Base-by-base conservation (phyloP, 208 protist genomes). In the Wallacemonas collosoma region DNA sequence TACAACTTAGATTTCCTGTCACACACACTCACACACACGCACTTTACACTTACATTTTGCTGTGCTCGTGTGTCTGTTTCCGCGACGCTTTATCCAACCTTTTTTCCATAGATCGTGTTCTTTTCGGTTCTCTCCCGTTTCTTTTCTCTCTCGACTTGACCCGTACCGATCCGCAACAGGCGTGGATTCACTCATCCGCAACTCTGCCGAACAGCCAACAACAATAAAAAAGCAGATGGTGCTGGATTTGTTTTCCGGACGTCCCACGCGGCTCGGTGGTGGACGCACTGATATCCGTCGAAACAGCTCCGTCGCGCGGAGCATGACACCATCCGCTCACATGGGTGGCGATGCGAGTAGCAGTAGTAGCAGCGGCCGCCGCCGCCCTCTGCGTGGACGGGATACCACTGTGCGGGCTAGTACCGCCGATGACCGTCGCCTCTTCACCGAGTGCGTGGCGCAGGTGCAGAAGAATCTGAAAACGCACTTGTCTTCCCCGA, bases 391-490 rank as follows among this genome's bases (percentile, higher is more conserved):
- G 12, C 74, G 54, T 35, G 66, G 72, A 15, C 72, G 53, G 3
- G 60, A 65, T 41, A 65, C 60, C n/a, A 35, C 12, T 14, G 68
- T 80, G 54, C 72, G 71, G 1, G 69, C 57, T 3, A 68, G 63
- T 54, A 73, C 60, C 17, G 79, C 45, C 1, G 88, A 88, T 39
- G 85, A 91, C 45, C 81, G 79, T 38, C 53, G 79, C 12, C 87
- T 94, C 44, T 93, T 96, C 69, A 73, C 77, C 57, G 83, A 90
- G 71, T 96, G 92, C 64, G 89, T 90, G 2, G 76, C 85, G 36
- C 89, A 95, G 80, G 87, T 97, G 63, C 89, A 94, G 78, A 83
- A 85, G 8, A 88, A 91, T 73, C 76, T 97, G 12, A 95, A 95
- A 73, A 60, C 77, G 1, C 86, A 85, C 68, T 75, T 82, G 7